A percentile compares a stretch with the other conserved stretches of the same genome.
These are phyloP conservation scores for Psophocarpus tetragonolobus DNA, from an alignment of 306 rosid species.

Conservation along the genomic window DNA sequence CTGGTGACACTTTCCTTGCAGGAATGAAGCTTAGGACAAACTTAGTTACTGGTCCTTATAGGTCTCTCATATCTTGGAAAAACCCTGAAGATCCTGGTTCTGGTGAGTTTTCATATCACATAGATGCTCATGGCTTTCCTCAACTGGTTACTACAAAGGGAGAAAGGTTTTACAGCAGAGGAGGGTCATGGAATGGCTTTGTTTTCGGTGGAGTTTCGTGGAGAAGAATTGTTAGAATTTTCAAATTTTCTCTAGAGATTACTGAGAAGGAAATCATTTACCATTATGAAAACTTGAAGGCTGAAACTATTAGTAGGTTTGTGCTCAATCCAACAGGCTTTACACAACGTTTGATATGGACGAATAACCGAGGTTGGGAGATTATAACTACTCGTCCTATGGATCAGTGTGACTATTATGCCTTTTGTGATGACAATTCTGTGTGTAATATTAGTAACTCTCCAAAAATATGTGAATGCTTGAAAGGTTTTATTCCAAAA, in stretches of 20 bases:
- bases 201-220: not conserved
- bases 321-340: too few species aligned
- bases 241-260: not conserved
- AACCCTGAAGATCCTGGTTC: not conserved
- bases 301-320: too few species aligned
- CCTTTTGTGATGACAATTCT: constrained; percentile 4
- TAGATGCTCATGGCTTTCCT: not conserved
- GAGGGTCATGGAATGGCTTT: not conserved
- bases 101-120: not conserved
- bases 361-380: not conserved
- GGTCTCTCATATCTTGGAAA: not conserved
- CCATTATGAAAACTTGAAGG: too few species aligned
- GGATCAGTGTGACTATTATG: not conserved
- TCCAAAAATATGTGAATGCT: constrained; percentile 9
- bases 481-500: constrained; percentile 17
- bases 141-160: not conserved
- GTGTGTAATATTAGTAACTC: not conserved
- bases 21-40: not conserved
- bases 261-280: not conserved
- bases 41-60: not conserved
- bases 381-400: not conserved
- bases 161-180: not conserved
- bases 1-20: not conserved
- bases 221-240: not conserved
- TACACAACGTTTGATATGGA: not conserved